Evolutionary conservation across 2,329 filamentous ascomycete species (phyloP), one percentile per base, ranked within the genome.

Genomic region (Domatiomyces catenatus): DNA sequence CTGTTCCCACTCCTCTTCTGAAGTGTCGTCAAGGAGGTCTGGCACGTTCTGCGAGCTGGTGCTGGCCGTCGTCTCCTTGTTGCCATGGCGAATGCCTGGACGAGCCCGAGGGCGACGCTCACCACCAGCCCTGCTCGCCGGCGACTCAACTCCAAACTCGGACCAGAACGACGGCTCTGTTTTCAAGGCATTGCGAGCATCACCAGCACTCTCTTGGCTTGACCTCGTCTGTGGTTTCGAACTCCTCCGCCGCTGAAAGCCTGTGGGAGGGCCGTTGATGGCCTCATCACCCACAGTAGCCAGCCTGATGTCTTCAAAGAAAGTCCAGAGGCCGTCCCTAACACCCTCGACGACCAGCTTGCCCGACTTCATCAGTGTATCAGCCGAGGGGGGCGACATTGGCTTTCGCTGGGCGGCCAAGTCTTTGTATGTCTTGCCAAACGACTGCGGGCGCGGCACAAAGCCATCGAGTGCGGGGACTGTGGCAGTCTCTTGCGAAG

Each of bases 271-370:
- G 5, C 56, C 81, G 53, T 74, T 80, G 55, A 87, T 79, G 15
- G 81, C 86, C 69, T 98, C 92, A 50, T 98, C 92, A 20, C 92
- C 92, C 5, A 98, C 88, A 0, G 92, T 94, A 12, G 90, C 93
- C 67, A 96, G 92, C 58, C 89, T 78, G 46, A 98, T 80, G 63
- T 98, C 92, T 64, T 96, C 92, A 53, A 94, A 80, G 67, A 98
- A 98, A 1, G 86, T 94, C 80, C 85, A 89, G 47, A 98, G 70
- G 1, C 92, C 90, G 48, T 92, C 80, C 64, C 83, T 86, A 66
- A 98, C 81, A 67, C 95, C 92, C 53, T 86, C 84, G 15, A 89
- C 85, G 66, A 94, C 82, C 65, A 92, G 86, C 63, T 88, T 88
- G 52, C 72, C 71, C 50, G 69, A 77, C 60, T 67, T 71, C 52